Evolutionary conservation across 306 rosid species (phyloP).

Genomic region (Castanea mollissima): DNA sequence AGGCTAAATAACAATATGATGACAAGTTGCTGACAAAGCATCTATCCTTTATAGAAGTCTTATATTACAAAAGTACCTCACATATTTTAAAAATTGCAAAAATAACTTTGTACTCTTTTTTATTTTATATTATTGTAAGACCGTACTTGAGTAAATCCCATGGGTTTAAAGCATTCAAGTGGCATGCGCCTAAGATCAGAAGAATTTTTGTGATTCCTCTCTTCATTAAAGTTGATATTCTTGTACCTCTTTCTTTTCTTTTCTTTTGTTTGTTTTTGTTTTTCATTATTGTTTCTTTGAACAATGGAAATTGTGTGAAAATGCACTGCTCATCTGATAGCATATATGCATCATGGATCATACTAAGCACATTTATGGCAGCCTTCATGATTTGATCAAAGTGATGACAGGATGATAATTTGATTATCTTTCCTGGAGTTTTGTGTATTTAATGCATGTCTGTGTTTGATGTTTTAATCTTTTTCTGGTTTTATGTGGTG

Average conservation of each 20-base stretch:
- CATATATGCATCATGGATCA: background rate
- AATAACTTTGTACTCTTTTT: background rate
- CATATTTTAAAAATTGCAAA: background rate
- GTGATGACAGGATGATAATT: background rate
- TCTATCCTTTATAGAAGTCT: background rate
- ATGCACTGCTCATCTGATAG: background rate
- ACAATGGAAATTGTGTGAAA: background rate
- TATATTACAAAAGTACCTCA: background rate
- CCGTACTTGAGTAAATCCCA: background rate
- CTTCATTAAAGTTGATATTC: background rate
- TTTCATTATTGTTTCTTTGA: background rate
- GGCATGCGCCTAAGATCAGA: background rate
- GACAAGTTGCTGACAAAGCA: background rate
- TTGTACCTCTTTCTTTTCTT: background rate
- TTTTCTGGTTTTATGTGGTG: conserved; percentile 12
- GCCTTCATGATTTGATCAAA: background rate
- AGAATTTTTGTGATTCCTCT: background rate
- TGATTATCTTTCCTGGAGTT: background rate
- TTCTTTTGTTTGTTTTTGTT: background rate
- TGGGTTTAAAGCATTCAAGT: background rate
- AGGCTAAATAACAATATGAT: background rate
- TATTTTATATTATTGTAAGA: background rate
- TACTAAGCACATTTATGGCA: background rate
- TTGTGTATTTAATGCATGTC: background rate
- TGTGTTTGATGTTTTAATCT: conserved; percentile 11